Evolutionary conservation across 169 alveolate species (phyloP).

Genomic region (Cyclospora cayetanensis): DNA sequence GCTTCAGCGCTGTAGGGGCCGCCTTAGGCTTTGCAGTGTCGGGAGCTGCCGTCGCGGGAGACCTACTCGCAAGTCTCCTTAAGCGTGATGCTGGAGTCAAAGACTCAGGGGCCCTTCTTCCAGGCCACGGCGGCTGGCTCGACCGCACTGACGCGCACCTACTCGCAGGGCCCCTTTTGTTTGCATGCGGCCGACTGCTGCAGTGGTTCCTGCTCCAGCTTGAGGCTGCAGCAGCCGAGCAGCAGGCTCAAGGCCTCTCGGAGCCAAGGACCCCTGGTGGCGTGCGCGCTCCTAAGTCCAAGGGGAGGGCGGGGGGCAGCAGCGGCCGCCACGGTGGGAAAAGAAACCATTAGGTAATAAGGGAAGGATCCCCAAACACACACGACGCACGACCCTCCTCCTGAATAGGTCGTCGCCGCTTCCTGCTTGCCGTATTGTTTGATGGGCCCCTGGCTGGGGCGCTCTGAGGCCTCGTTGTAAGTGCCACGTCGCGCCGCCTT

Average conservation of each 20-base stretch:
- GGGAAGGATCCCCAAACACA: too few species aligned
- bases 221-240: neutral
- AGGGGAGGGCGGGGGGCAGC: neutral
- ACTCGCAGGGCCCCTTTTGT: conserved; percentile 29
- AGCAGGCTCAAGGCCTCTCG: neutral
- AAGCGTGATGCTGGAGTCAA: conserved; percentile 51
- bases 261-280: neutral
- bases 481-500: too few species aligned
- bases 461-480: too few species aligned
- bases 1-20: neutral
- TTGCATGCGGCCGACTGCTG: neutral
- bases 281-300: neutral
- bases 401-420: too few species aligned
- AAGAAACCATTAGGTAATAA: too few species aligned
- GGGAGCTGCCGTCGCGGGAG: neutral
- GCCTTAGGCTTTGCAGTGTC: neutral
- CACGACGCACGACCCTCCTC: too few species aligned
- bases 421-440: too few species aligned
- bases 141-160: conserved; percentile 46
- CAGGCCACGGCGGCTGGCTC: conserved; percentile 55
- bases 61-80: neutral
- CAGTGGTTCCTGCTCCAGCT: neutral
- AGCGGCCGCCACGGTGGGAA: neutral
- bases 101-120: conserved; percentile 42
- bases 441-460: too few species aligned